These are phyloP conservation scores for Funneliformis geosporum DNA, from an alignment of 192 early-diverging fungal genomes.

Conservation along the genomic window DNA sequence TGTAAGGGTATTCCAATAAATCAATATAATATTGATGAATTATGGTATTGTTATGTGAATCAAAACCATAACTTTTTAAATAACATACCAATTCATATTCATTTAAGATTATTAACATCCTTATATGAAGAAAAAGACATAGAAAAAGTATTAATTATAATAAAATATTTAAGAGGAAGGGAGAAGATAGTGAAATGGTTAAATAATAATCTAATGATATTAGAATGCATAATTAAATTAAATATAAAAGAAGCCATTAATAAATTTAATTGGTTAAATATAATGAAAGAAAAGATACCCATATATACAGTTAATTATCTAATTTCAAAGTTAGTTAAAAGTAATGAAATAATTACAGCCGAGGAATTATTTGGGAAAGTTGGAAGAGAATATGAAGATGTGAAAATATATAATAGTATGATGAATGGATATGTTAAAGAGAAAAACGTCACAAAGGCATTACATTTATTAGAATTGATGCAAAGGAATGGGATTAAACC, in stretches of 20 bases:
- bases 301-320: not conserved
- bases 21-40: not conserved
- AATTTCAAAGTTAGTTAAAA: not conserved
- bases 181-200: not conserved
- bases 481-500: conserved; percentile 6
- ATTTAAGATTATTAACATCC: not conserved
- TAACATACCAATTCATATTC: not conserved
- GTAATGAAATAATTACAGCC: not conserved
- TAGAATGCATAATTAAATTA: not conserved
- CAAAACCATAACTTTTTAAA: not conserved
- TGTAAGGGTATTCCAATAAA: not conserved
- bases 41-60: not conserved
- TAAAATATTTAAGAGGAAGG: not conserved
- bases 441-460: not conserved
- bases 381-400: not conserved
- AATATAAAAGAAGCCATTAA: not conserved
- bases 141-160: not conserved
- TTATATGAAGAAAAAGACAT: not conserved
- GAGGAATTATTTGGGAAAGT: not conserved
- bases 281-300: not conserved
- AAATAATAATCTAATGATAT: not conserved
- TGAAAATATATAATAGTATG: conserved; percentile 17
- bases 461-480: conserved; percentile 13
- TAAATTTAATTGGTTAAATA: not conserved
- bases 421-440: not conserved